phyloP scores from a whole-genome alignment of 83 land plant genomes.

The Picea engelmannii region DNA sequence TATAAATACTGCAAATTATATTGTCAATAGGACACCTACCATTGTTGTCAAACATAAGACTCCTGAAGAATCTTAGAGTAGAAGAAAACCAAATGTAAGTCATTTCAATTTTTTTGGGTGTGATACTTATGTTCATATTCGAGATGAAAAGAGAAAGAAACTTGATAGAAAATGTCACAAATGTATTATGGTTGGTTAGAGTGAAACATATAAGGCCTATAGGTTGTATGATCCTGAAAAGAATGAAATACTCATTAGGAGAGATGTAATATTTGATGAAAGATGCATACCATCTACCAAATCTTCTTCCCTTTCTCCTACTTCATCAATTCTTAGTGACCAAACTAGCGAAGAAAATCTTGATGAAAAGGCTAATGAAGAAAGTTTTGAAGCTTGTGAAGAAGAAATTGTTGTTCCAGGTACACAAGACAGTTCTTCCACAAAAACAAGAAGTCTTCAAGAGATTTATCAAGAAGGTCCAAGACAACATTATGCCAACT shows the following conservation, averaged over 20 bases:
- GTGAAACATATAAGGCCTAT: background rate
- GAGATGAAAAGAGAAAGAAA: background rate
- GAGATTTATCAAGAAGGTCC: too few relatives aligned
- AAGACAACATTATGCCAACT: too few relatives aligned
- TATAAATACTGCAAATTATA: background rate
- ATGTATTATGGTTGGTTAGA: background rate
- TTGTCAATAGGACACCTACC: background rate
- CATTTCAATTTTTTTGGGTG: background rate
- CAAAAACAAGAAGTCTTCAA: too few relatives aligned
- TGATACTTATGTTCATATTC: background rate
- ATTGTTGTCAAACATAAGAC: background rate
- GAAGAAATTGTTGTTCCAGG: too few relatives aligned
- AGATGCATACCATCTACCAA: too few relatives aligned
- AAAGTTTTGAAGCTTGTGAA: too few relatives aligned
- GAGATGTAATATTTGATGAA: background rate
- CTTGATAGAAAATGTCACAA: background rate
- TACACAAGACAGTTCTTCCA: too few relatives aligned
- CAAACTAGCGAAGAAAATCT: too few relatives aligned
- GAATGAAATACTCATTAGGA: background rate
- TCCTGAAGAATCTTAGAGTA: background rate
- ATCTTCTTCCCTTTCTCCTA: too few relatives aligned
- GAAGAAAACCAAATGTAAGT: constrained; percentile 3
- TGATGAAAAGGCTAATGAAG: too few relatives aligned
- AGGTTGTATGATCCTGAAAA: background rate
- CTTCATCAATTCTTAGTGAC: too few relatives aligned